Base-by-base conservation (phyloP, 75 land plant genomes). In the Ceratopteris richardii region DNA sequence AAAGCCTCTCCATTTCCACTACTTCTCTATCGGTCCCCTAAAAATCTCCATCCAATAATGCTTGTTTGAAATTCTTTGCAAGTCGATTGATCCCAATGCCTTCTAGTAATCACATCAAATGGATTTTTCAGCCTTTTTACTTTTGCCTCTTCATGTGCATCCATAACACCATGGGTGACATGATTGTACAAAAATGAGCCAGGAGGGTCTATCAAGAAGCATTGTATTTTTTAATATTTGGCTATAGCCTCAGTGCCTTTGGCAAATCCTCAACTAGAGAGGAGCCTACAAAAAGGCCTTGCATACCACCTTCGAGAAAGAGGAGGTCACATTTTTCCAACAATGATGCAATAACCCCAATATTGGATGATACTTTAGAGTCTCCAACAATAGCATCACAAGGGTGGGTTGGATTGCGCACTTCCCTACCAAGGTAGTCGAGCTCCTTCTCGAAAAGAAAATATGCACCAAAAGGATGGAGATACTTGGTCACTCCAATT, bases 1-100 rank as follows among this genome's bases (percentile, higher is more conserved):
- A n/a, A n/a, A n/a, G n/a, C 99, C 96, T 83, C 0, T 97, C 84
- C 96, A 95, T 95, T 77, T 95, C 99, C 47, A 95, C 97, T 56
- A 97, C 96, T 44, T 95, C 99, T 61, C 7, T 77, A 67, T 95
- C 99, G 23, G 91, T 80, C 57, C 97, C 99, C 40, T 78, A 68
- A 62, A 81, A 85, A 47, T 97, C 99, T 29, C 99, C 99, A 74
- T 95, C 96, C 25, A 95, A 74, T 47, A 77, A 64, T 25, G 99
- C 87, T 77, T 74, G 72, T 73, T 71, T 58, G 60, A 95, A 95
- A 61, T 95, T 95, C 63, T 76, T 54, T 13, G 99, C 90, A 22
- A 95, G 1, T 30, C 99, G 78, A 44, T 95, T 95, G 41, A 95
- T 90, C n/a, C 99, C 99, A 61, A 95, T 95, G 27, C 99, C 99